Percentiles rank a stretch among this genome's conserved stretches.
Conservation (phyloP, 257 asterid genomes). For the Jaltomata sinuosa region DNA sequence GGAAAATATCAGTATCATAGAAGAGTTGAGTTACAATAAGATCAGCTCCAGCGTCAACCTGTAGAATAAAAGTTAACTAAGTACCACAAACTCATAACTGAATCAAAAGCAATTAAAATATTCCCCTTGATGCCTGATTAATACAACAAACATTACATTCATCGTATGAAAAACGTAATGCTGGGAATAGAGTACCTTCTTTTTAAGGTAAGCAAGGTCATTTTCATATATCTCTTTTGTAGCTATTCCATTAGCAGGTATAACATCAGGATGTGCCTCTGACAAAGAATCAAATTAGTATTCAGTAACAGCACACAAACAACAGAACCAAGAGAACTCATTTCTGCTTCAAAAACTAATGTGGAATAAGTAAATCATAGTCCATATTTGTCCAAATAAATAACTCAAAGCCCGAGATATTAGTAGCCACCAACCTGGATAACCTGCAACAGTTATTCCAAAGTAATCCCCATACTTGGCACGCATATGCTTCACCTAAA, state of each 20-base stretch:
- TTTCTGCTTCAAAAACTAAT: background rate
- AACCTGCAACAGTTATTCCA: slow-evolving; percentile 97
- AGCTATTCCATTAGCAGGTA: slow-evolving; percentile 57
- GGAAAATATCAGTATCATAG: slow-evolving; percentile 91
- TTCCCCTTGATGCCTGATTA: background rate
- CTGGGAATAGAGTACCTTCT: slow-evolving; percentile 18
- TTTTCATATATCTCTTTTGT: slow-evolving; percentile 59
- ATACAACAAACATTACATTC: background rate
- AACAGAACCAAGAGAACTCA: background rate
- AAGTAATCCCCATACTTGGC: slow-evolving; percentile 72
- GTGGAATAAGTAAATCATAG: background rate
- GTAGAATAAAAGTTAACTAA: slow-evolving; percentile 12
- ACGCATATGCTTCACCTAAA: slow-evolving; percentile 84
- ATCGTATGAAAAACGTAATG: background rate
- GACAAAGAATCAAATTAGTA: slow-evolving; percentile 1
- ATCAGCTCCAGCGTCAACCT: slow-evolving; percentile 99
- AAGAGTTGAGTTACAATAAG: slow-evolving; percentile 88
- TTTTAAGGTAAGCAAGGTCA: slow-evolving; percentile 89
- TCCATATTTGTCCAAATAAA: background rate
- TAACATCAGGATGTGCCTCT: slow-evolving; percentile 98
- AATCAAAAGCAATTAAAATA: background rate
- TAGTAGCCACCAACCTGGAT: slow-evolving; percentile 53
- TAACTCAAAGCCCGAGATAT: background rate
- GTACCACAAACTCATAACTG: background rate
- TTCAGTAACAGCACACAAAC: background rate